Evolutionary conservation across 2,329 filamentous ascomycete genomes (phyloP), one percentile per base, ranked within the genome.

Genomic region (Alternaria solani): DNA sequence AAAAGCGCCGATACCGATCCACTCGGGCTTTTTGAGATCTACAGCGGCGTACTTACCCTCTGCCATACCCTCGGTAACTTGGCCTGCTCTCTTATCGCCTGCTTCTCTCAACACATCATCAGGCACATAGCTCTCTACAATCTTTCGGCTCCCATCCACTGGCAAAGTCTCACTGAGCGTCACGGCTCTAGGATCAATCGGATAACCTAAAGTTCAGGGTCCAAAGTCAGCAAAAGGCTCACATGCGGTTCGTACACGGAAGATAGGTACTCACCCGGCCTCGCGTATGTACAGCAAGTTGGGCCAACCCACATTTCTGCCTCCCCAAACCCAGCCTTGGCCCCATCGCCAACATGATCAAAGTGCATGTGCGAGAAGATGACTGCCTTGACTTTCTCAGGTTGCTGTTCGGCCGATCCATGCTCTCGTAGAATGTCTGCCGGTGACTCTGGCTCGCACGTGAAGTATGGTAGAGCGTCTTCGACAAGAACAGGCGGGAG

Each of bases 91-190:
- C 28, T 64, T 65, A 23, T 76, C 75, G 5, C 61, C 64, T 5
- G 62, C 63, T 6, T 66, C 59, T 28, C 59, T 47, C 8, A 76
- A 48, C 1, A 70, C 7, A 0, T 81, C 79, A 16, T 75, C 71
- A n/a, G 68, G 61, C 3, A 76, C 56, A 39, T 65, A 72, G 1
- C 59, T 57, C 49, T 76, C 75, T 0, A 75, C 62, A 30, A 86
- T 74, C 63, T 84, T 82, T 30, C 79, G 76, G 7, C 80, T 80
- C 3, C 80, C 78, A 47, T 77, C 76, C 2, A 61, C 68, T 0
- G 82, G 81, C 12, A 85, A 67, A 0, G 80, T 78, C 42, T 82
- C 79, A 2, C 76, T 71, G 74, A 74, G 81, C 78, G 66, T 70
- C 3, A 69, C 63, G 12, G 66, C 72, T 12, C 67, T 57, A 18